phyloP scores from a whole-genome alignment of 2,329 filamentous ascomycete genomes.

The Pseudonectria foliicola region DNA sequence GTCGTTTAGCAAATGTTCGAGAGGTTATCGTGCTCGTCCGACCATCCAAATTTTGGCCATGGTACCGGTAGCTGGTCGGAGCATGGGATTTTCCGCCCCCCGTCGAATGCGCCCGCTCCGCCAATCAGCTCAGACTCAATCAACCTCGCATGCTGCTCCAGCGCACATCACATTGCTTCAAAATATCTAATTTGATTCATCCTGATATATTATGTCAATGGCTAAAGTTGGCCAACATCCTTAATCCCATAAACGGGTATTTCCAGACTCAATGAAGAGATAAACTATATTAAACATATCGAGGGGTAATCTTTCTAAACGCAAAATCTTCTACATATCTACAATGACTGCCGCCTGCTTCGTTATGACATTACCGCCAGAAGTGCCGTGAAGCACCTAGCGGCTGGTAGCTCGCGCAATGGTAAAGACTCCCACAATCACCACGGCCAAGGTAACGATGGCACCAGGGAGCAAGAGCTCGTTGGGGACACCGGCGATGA shows the following conservation, averaged over 20 bases:
- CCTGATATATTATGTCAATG: too few relatives aligned
- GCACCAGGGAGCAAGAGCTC: slow-evolving; percentile 89
- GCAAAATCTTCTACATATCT: slow-evolving; percentile 24
- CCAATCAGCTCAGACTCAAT: not conserved
- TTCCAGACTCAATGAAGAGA: too few relatives aligned
- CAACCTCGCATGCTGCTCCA: too few relatives aligned
- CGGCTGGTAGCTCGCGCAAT: slow-evolving; percentile 62
- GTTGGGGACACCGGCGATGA: slow-evolving; percentile 88
- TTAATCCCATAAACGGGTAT: too few relatives aligned
- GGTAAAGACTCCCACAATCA: slow-evolving; percentile 89
- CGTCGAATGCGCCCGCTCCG: slow-evolving; percentile 6
- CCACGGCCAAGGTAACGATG: slow-evolving; percentile 88
- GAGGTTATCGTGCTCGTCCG: slow-evolving; percentile 12
- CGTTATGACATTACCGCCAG: slow-evolving; percentile 29
- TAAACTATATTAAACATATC: slow-evolving; percentile 16
- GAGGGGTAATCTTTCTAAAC: slow-evolving; percentile 21
- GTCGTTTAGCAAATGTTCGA: slow-evolving; percentile 13
- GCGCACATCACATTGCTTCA: too few relatives aligned
- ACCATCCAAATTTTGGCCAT: slow-evolving; percentile 24
- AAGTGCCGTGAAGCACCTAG: slow-evolving; percentile 24
- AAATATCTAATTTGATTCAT: too few relatives aligned
- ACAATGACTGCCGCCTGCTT: slow-evolving; percentile 24
- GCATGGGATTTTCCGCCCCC: slow-evolving; percentile 18
- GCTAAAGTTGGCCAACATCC: too few relatives aligned
- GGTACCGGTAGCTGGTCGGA: slow-evolving; percentile 6